phyloP scores from a whole-genome alignment of 1,284 basidiomycete genomes.

The Trichosporon faecale region DNA sequence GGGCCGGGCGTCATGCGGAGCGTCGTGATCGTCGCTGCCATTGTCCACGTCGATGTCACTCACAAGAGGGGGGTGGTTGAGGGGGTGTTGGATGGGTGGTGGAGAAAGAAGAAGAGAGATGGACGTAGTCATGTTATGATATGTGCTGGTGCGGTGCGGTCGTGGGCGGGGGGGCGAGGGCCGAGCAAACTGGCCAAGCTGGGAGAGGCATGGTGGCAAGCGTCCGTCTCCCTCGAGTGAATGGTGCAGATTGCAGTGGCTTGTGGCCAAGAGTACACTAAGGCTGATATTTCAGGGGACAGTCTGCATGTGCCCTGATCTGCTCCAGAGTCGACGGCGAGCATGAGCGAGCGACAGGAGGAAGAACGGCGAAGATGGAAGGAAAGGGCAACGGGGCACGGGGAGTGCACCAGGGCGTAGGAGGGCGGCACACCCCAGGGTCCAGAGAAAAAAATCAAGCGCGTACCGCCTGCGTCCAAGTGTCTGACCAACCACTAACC shows the following conservation, averaged over 20 bases:
- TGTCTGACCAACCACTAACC: background rate
- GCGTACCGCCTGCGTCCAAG: background rate
- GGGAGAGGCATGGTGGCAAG: background rate
- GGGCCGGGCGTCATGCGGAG: background rate
- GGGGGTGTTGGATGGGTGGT: background rate
- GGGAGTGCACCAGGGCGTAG: background rate
- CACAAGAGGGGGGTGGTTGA: background rate
- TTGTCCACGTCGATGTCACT: background rate
- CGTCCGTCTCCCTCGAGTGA: background rate
- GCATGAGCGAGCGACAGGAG: too few species aligned
- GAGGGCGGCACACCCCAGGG: background rate
- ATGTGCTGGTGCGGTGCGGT: background rate
- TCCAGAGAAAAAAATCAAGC: conserved; percentile 6
- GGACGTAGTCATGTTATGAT: background rate
- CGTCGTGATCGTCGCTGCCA: background rate
- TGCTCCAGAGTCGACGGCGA: too few species aligned
- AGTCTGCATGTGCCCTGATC: background rate
- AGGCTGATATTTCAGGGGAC: background rate
- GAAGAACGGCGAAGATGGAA: too few species aligned
- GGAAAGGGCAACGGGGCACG: too few species aligned
- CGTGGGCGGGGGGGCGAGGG: background rate
- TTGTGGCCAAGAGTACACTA: conserved; percentile 11
- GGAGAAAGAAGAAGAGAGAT: background rate
- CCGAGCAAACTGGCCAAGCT: background rate
- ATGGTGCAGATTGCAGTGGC: conserved; percentile 5